A percentile compares a stretch with the other conserved stretches of the same genome.
These are phyloP conservation scores for Myotisia sp. DNA, from an alignment of 2,329 filamentous ascomycete genomes.

Conservation along the genomic window DNA sequence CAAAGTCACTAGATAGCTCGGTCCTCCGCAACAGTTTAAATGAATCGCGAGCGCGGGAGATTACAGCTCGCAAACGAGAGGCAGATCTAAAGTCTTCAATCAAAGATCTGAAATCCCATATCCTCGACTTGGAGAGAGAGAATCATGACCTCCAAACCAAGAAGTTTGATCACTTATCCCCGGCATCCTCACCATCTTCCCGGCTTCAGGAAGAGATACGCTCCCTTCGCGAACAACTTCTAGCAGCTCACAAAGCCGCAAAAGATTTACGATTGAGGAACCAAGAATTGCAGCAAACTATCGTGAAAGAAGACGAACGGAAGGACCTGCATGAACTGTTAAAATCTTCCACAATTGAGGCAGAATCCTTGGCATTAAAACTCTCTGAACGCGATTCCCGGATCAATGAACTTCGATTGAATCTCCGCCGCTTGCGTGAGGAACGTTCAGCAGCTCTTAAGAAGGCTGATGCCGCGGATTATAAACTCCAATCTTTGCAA, in stretches of 20 bases:
- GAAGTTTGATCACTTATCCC: conserved; percentile 40
- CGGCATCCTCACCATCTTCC: conserved; percentile 35
- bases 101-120: conserved; percentile 49
- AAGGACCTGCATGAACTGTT: conserved; percentile 33
- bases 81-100: conserved; percentile 47
- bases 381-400: conserved; percentile 54
- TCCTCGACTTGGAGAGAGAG: conserved; percentile 53
- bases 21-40: conserved; percentile 49
- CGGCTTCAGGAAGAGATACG: conserved; percentile 39
- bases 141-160: conserved; percentile 46
- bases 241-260: conserved; percentile 44
- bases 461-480: conserved; percentile 27
- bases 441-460: conserved; percentile 30
- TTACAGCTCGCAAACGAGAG: conserved; percentile 52
- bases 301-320: conserved; percentile 28
- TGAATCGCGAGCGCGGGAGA: conserved; percentile 51
- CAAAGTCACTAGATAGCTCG: conserved; percentile 38
- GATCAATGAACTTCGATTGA: conserved; percentile 41
- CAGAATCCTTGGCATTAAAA: conserved; percentile 57
- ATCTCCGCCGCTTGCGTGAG: conserved; percentile 49
- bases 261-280: conserved; percentile 41
- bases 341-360: conserved; percentile 34
- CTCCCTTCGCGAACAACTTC: conserved; percentile 47
- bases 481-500: conserved; percentile 34
- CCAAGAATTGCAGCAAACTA: conserved; percentile 36